These are phyloP conservation scores for Neurospora sp. DNA, from an alignment of 495 filamentous ascomycete species.

Conservation along the genomic window DNA sequence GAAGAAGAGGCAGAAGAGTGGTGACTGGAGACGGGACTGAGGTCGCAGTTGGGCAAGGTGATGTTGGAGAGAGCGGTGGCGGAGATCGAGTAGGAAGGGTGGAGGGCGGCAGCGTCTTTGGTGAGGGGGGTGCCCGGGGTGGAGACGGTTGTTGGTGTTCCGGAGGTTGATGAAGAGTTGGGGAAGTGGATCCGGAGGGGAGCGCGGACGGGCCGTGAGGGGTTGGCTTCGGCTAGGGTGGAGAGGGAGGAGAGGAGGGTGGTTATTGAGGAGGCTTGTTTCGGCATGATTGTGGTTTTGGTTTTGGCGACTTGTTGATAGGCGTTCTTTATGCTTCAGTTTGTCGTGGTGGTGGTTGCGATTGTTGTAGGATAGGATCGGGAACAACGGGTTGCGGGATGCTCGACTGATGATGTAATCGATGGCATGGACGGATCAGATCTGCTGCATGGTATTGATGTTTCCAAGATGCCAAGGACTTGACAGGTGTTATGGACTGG, in stretches of 20 bases:
- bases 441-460: neutral
- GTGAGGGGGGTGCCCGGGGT: constrained; percentile 9
- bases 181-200: constrained; percentile 22
- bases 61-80: constrained; percentile 12
- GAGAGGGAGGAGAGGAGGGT: constrained; percentile 12
- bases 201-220: neutral
- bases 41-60: constrained; percentile 11
- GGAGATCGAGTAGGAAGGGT: constrained; percentile 17
- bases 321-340: neutral
- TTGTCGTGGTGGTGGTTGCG: neutral
- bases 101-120: constrained; percentile 3
- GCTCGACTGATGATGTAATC: neutral
- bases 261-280: constrained; percentile 10
- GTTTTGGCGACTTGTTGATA: neutral
- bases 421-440: neutral
- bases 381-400: neutral
- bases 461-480: neutral
- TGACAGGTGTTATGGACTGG: neutral
- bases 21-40: constrained; percentile 9
- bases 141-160: constrained; percentile 5
- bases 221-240: constrained; percentile 4
- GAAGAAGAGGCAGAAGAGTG: neutral
- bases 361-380: neutral
- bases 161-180: too few species aligned
- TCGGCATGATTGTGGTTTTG: constrained; percentile 8